Evolutionary conservation across 208 protist species (phyloP).

Genomic region (Crithidia acanthocephali): DNA sequence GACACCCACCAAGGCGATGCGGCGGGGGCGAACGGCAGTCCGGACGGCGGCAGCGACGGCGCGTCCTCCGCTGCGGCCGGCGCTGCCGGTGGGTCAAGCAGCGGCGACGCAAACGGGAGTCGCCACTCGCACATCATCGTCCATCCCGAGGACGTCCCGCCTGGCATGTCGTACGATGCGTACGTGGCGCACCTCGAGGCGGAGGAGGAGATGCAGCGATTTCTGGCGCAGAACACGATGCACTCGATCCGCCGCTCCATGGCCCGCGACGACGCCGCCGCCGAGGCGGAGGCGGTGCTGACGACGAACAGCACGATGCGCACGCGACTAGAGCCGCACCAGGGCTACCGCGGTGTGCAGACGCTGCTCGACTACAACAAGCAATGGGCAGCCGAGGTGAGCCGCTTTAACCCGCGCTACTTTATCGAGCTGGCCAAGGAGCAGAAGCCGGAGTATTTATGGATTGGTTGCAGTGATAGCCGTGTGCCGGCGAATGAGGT

Average conservation of each 20-base stretch:
- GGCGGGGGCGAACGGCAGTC: neutral
- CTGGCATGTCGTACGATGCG: slow-evolving; percentile 2
- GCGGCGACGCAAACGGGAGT: neutral
- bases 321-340: slow-evolving; percentile 9
- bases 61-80: neutral
- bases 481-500: slow-evolving; percentile 88
- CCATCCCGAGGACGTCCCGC: neutral
- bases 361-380: slow-evolving; percentile 88
- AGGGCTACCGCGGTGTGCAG: slow-evolving; percentile 52
- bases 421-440: slow-evolving; percentile 78
- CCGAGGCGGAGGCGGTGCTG: slow-evolving; percentile 8
- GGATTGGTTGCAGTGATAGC: slow-evolving; percentile 94
- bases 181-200: slow-evolving; percentile 16
- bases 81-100: neutral
- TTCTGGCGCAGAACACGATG: slow-evolving; percentile 29
- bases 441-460: slow-evolving; percentile 93
- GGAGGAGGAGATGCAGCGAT: slow-evolving; percentile 30
- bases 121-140: neutral
- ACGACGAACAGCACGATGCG: slow-evolving; percentile 9
- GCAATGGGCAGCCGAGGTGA: slow-evolving; percentile 81
- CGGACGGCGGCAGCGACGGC: neutral
- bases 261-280: slow-evolving; percentile 11
- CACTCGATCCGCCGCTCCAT: slow-evolving; percentile 26
- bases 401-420: slow-evolving; percentile 79
- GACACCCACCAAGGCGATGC: neutral